Percentiles rank a stretch among this genome's conserved stretches.
Evolutionary conservation across 1,284 basidiomycete species (phyloP).

Genomic region (Fomitopsis pinicola): DNA sequence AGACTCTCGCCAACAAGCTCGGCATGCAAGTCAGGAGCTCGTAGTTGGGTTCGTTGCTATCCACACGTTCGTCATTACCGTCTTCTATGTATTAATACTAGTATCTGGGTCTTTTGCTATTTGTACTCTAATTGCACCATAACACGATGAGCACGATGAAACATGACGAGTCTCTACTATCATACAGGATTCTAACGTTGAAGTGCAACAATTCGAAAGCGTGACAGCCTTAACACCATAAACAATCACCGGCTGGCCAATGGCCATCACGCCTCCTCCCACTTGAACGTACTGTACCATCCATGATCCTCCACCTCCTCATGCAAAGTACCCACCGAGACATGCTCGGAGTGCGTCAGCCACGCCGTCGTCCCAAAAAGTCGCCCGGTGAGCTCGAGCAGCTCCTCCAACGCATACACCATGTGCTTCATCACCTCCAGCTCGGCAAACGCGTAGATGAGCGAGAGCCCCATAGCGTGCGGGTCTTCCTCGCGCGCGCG

Average conservation of each 20-base stretch:
- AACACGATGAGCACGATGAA: too few relatives aligned
- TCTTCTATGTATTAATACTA: background rate
- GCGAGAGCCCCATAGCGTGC: constrained; percentile 32
- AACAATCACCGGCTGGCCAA: too few relatives aligned
- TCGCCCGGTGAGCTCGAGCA: constrained; percentile 36
- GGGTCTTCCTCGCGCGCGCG: constrained; percentile 26
- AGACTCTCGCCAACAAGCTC: constrained; percentile 66
- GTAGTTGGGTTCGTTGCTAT: constrained; percentile 5
- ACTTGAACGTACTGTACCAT: constrained; percentile 26
- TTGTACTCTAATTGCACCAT: too few relatives aligned
- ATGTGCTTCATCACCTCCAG: constrained; percentile 39
- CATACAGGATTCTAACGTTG: too few relatives aligned
- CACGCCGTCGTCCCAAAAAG: constrained; percentile 45
- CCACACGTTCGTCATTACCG: background rate
- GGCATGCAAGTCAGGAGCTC: constrained; percentile 33
- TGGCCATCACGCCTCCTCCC: constrained; percentile 13
- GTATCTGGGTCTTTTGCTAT: too few relatives aligned
- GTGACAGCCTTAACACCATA: too few relatives aligned
- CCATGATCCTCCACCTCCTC: constrained; percentile 22
- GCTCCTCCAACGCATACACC: constrained; percentile 39
- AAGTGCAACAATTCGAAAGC: too few relatives aligned
- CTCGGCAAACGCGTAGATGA: constrained; percentile 44
- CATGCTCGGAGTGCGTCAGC: constrained; percentile 28
- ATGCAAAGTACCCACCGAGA: constrained; percentile 18
- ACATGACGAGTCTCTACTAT: too few relatives aligned